A percentile compares a stretch with the other conserved stretches of the same genome.
Evolutionary conservation across 495 filamentous ascomycete genomes (phyloP).

Genomic region (Immersiella caudata): DNA sequence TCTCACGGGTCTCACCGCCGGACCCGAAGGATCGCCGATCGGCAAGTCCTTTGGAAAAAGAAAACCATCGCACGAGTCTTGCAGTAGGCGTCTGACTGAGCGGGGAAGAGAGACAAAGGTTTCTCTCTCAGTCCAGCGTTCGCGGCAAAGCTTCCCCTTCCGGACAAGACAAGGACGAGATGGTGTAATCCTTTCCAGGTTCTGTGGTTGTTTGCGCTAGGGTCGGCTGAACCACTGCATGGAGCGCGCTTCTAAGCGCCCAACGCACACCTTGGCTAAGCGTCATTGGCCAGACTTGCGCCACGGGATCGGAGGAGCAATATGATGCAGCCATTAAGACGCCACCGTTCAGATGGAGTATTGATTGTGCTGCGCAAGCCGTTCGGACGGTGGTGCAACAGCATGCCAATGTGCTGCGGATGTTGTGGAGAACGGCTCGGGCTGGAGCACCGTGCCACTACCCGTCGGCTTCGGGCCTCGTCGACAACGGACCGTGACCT

Average conservation of each 20-base stretch:
- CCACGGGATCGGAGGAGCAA: constrained; percentile 25
- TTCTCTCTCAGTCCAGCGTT: neutral
- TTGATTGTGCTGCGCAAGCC: constrained; percentile 23
- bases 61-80: neutral
- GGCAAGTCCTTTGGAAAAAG: constrained; percentile 6
- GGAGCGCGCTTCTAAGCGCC: constrained; percentile 40
- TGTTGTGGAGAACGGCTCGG: constrained; percentile 16
- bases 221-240: constrained; percentile 24
- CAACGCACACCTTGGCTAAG: constrained; percentile 5
- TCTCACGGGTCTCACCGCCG: constrained; percentile 15
- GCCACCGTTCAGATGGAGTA: constrained; percentile 30
- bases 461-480: constrained; percentile 12
- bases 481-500: constrained; percentile 16
- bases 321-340: constrained; percentile 30
- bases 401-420: constrained; percentile 15
- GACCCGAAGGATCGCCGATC: constrained; percentile 7
- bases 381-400: constrained; percentile 6
- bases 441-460: constrained; percentile 4
- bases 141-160: neutral
- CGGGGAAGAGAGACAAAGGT: neutral
- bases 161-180: constrained; percentile 2
- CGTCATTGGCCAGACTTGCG: constrained; percentile 34
- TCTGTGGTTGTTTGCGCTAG: constrained; percentile 18
- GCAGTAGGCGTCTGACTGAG: constrained; percentile 5
- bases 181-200: constrained; percentile 2